Evolutionary conservation across 2,329 filamentous ascomycete genomes (phyloP), one percentile per base, ranked within the genome.

Genomic region (Colletotrichum sp.): DNA sequence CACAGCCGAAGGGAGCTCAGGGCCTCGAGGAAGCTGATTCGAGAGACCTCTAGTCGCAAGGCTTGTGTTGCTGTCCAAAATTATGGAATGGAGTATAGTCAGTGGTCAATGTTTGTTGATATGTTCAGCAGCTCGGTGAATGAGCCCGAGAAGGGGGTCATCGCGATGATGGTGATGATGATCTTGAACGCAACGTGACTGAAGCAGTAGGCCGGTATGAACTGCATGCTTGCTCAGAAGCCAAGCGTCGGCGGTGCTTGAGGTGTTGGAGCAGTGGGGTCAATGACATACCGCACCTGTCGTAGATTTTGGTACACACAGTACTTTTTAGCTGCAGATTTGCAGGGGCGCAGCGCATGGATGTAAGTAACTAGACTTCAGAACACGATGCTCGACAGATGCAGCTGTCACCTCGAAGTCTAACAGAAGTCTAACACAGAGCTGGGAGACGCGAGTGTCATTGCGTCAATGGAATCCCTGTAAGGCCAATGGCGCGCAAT

Each of bases 381-480:
- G n/a, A 21, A 13, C n/a, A 13, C 43, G 10, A 52, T 52, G 43
- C n/a, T 52, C n/a, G 0, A 21, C n/a, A 48, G 38, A 43, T 3
- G 38, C 38, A 52, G n/a, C 43, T 52, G 43, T 24, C 43, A 1
- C n/a, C n/a, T 52, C 43, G 43, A 52, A 52, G 43, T 52, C 43
- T 21, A 52, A 52, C 43, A 0, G 43, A 21, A 48, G 43, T 48
- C 43, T 48, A 48, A 52, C 43, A 52, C 0, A 52, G 0, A 0
- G 43, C 43, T 52, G 43, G 43, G 1, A 52, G 0, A 21, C 0
- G n/a, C 43, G n/a, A 48, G 0, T 52, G 10, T 1, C 1, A 52
- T 21, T 52, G n/a, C 43, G n/a, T 52, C 43, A 52, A 52, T 1
- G n/a, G 43, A 12, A 52, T 52, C 43, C 43, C 43, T 52, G 43